Base-by-base conservation (phyloP, 495 filamentous ascomycete genomes). In the Aspergillus haitiensis region DNA sequence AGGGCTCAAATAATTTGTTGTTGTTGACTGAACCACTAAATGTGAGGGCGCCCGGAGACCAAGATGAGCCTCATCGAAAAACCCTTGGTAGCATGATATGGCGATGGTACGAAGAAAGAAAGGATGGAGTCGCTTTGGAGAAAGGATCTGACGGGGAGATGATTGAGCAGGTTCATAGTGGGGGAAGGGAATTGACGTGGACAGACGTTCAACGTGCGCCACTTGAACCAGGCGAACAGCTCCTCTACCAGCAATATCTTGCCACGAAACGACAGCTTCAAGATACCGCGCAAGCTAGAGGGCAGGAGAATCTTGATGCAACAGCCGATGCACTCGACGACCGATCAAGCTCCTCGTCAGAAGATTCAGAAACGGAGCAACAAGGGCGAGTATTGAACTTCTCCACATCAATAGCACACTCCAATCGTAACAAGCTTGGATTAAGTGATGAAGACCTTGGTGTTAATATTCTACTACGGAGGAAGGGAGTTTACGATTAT, bases 311-410 rank as follows among this genome's bases (percentile, higher is more conserved):
- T 12, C 71, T 92, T 7, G 90, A 93, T 67, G 81, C 80, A 7
- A 80, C 86, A 15, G 89, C 84, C 3, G 92, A 95, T 66, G 87
- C 86, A 13, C 84, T 89, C 15, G 94, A 97, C 63, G 94, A 97
- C 62, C 85, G 84, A 31, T 89, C 88, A 6, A 90, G 89, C 11
- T 91, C 90, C 0, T 89, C 91, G 10, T 91, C 90, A 0, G 94
- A 96, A 55, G 91, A 93, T 57, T 93, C 91, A 0, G 92, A 97
- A 53, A 86, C 86, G 2, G 92, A 96, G 59, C 87, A 93, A 51
- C 94, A 98, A 71, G 94, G 94, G 34, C 90, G 93, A 67, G 90
- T 91, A 12, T 78, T 98, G 21, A 98, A 97, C 62, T 86, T 91
- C 13, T 91, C 92, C 1, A 86, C 90, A 3, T 89, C 89, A 7